Percentiles rank a stretch among this genome's conserved stretches.
Evolutionary conservation across 768 basidiomycete genomes (phyloP).

Genomic region (Paxillus rubicundulus): DNA sequence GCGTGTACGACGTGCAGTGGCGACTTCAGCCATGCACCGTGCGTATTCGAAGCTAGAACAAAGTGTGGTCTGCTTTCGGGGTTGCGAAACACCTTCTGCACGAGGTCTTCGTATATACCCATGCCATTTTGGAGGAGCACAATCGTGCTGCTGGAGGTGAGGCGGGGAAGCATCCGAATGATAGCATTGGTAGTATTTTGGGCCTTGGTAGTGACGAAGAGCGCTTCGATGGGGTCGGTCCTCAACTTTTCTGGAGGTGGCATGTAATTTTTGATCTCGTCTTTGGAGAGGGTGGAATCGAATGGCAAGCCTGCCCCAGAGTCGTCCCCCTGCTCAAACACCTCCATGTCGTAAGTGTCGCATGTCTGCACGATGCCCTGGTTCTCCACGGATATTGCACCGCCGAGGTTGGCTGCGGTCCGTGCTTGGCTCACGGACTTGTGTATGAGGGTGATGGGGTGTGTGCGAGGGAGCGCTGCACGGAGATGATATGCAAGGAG

Average conservation of each 20-base stretch:
- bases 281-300: constrained; percentile 11
- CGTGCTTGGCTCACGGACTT: constrained; percentile 43
- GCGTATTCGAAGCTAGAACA: constrained; percentile 78
- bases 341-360: constrained; percentile 49
- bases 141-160: constrained; percentile 70
- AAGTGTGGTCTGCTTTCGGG: constrained; percentile 76
- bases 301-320: constrained; percentile 20
- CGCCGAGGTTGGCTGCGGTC: constrained; percentile 32
- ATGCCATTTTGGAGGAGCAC: constrained; percentile 95
- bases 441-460: constrained; percentile 70
- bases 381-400: constrained; percentile 46
- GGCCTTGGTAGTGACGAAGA: constrained; percentile 84
- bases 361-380: constrained; percentile 43
- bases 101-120: constrained; percentile 82
- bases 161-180: constrained; percentile 54
- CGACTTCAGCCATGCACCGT: constrained; percentile 65
- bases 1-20: constrained; percentile 62
- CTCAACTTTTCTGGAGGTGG: constrained; percentile 14
- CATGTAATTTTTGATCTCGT: constrained; percentile 13
- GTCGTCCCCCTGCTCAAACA: constrained; percentile 35
- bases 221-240: constrained; percentile 56
- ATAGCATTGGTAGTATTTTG: constrained; percentile 60
- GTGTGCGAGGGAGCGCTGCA: constrained; percentile 45
- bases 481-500: constrained; percentile 82
- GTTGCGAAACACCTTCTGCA: constrained; percentile 68